Evolutionary conservation across 768 basidiomycete species (phyloP).

Genomic region (Podaxis sp.): DNA sequence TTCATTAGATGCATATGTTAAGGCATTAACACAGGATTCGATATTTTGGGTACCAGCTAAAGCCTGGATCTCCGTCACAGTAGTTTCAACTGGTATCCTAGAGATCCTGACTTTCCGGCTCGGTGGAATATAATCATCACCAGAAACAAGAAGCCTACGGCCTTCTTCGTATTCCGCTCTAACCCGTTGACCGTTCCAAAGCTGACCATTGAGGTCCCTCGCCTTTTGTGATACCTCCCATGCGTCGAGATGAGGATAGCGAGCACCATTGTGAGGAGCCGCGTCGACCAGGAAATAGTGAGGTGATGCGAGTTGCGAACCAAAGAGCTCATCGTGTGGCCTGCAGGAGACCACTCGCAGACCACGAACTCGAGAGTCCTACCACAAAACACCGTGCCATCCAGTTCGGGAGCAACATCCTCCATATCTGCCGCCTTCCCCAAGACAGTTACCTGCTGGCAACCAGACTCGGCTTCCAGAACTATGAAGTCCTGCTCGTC

Average conservation of each 20-base stretch:
- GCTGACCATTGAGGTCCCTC: conserved; percentile 34
- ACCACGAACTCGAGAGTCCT: conserved; percentile 43
- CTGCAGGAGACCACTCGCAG: conserved; percentile 34
- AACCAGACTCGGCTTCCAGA: conserved; percentile 26
- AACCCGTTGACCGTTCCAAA: conserved; percentile 43
- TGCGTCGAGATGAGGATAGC: conserved; percentile 32
- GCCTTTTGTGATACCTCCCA: conserved; percentile 33
- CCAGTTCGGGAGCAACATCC: conserved; percentile 40
- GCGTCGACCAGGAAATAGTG: conserved; percentile 51
- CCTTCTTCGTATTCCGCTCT: conserved; percentile 44
- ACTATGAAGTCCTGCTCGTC: conserved; percentile 3
- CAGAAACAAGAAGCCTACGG: conserved; percentile 22
- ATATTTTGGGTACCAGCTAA: conserved; percentile 8
- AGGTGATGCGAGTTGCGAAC: conserved; percentile 36
- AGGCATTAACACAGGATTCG: background rate
- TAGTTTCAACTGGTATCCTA: conserved; percentile 4
- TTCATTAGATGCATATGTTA: background rate
- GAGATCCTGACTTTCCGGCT: conserved; percentile 3
- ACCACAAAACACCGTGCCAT: conserved; percentile 48
- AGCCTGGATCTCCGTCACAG: background rate
- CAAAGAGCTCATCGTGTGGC: conserved; percentile 39
- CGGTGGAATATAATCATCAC: background rate
- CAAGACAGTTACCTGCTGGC: conserved; percentile 41
- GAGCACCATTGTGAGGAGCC: conserved; percentile 45
- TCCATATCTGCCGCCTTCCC: conserved; percentile 41